Evolutionary conservation across 768 basidiomycete genomes (phyloP).

Genomic region (Boletus tylopilopsis): DNA sequence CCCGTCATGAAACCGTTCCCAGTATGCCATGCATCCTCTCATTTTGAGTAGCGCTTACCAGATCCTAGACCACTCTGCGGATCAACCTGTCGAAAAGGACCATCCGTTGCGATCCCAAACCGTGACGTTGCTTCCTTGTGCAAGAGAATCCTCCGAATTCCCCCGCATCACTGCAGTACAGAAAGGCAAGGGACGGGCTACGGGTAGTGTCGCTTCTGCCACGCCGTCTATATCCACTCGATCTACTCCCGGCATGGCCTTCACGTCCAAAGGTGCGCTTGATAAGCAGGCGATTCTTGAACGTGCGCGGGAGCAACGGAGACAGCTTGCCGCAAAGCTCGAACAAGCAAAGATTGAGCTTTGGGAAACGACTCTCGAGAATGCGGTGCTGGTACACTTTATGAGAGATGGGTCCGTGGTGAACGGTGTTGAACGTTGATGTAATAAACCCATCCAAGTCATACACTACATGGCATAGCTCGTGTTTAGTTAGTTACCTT

Average conservation of each 20-base stretch:
- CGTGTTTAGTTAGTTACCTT: slow-evolving; percentile 12
- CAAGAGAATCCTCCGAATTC: not conserved
- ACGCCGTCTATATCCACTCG: not conserved
- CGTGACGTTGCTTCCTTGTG: not conserved
- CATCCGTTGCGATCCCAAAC: not conserved
- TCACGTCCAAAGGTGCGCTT: slow-evolving; percentile 2
- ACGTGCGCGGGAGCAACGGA: slow-evolving; percentile 51
- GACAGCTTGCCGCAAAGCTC: slow-evolving; percentile 51
- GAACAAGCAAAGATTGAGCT: slow-evolving; percentile 59
- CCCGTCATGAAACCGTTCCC: not conserved
- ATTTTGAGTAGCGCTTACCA: slow-evolving; percentile 1
- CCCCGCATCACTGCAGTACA: not conserved
- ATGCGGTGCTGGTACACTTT: slow-evolving; percentile 55
- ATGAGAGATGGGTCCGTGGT: slow-evolving; percentile 36
- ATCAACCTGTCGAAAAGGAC: slow-evolving; percentile 2
- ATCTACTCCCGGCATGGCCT: not conserved
- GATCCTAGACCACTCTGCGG: slow-evolving; percentile 2
- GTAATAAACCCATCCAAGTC: not conserved
- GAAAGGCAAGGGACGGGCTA: slow-evolving; percentile 19
- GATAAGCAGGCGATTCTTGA: slow-evolving; percentile 45
- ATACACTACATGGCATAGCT: not conserved
- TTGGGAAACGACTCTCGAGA: slow-evolving; percentile 73
- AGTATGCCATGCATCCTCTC: slow-evolving; percentile 7
- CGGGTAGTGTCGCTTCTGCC: not conserved
- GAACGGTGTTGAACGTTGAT: too few species aligned